phyloP scores from a whole-genome alignment of 345 rosid genomes.

The Stellera chamaejasme region DNA sequence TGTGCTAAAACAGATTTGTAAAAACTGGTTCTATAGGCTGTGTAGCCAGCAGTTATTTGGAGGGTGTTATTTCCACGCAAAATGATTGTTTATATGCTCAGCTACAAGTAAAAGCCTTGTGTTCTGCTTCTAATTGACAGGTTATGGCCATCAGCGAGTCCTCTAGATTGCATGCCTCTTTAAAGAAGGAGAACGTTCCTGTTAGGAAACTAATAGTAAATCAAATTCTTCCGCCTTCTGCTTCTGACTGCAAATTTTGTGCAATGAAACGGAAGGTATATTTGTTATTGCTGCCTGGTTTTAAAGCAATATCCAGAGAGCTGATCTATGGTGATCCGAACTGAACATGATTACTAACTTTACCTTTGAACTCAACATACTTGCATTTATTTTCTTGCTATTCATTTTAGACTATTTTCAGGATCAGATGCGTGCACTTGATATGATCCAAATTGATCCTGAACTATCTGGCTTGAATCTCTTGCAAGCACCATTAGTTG shows the following conservation, averaged over 20 bases:
- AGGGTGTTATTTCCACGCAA: neutral
- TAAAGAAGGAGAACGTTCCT: constrained; percentile 85
- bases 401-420: constrained; percentile 20
- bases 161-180: constrained; percentile 68
- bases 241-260: constrained; percentile 94
- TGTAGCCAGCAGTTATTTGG: no score
- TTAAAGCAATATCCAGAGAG: no score
- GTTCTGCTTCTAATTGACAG: constrained; percentile 24
- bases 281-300: no score
- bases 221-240: constrained; percentile 89
- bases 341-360: no score
- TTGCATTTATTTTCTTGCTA: no score
- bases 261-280: constrained; percentile 91
- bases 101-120: constrained; percentile 4
- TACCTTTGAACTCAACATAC: no score
- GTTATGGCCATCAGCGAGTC: constrained; percentile 96
- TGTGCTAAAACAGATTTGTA: no score
- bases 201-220: constrained; percentile 85
- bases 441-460: constrained; percentile 64
- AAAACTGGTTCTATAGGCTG: no score
- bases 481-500: constrained; percentile 81
- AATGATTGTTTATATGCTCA: neutral
- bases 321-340: no score
- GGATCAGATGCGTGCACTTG: constrained; percentile 95
- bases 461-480: constrained; percentile 66